Conservation (phyloP, 768 basidiomycete genomes). For the Termitomyces sp. region DNA sequence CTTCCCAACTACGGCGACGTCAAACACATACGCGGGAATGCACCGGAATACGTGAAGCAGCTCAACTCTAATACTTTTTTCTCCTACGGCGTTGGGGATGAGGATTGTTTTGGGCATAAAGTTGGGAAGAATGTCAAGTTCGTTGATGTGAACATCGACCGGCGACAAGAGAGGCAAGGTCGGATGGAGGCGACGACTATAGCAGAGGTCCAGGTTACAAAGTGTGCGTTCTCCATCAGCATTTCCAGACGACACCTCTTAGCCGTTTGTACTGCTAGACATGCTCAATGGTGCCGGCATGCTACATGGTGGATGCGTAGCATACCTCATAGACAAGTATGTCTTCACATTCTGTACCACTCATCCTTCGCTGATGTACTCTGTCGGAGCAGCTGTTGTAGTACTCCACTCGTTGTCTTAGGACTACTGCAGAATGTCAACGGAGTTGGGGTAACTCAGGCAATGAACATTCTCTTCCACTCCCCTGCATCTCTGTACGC, state of each 20-base stretch:
- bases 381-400: slow-evolving; percentile 43
- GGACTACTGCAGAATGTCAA: slow-evolving; percentile 55
- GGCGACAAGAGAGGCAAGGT: slow-evolving; percentile 40
- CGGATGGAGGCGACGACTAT: slow-evolving; percentile 55
- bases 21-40: slow-evolving; percentile 57
- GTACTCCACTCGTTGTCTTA: slow-evolving; percentile 62
- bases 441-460: slow-evolving; percentile 71
- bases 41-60: slow-evolving; percentile 56
- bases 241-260: slow-evolving; percentile 3
- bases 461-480: slow-evolving; percentile 65
- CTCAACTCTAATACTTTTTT: slow-evolving; percentile 63
- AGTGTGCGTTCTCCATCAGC: slow-evolving; percentile 35
- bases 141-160: slow-evolving; percentile 49
- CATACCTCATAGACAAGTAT: slow-evolving; percentile 71
- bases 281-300: slow-evolving; percentile 76
- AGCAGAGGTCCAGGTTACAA: slow-evolving; percentile 57
- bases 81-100: slow-evolving; percentile 64
- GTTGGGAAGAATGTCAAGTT: slow-evolving; percentile 58
- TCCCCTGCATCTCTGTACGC: slow-evolving; percentile 60
- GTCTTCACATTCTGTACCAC: slow-evolving; percentile 18
- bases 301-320: slow-evolving; percentile 71
- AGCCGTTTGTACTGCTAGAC: slow-evolving; percentile 26
- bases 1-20: slow-evolving; percentile 56
- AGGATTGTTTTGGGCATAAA: slow-evolving; percentile 54
- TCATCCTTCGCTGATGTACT: not conserved